A percentile compares a stretch with the other conserved stretches of the same genome.
phyloP scores from a whole-genome alignment of 2,329 filamentous ascomycete genomes.

The Alternaria arbusti region DNA sequence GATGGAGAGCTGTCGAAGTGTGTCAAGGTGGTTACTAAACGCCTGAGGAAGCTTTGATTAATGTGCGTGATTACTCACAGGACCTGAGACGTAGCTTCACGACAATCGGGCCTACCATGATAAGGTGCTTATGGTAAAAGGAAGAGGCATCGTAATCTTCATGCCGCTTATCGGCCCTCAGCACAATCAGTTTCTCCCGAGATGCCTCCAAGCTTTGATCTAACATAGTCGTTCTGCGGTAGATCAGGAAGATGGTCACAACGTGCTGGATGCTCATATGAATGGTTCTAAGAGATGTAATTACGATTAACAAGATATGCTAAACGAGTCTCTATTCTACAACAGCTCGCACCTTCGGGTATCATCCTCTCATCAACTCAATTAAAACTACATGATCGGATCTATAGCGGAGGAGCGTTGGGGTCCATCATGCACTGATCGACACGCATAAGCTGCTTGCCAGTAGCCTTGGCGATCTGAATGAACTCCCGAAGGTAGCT shows the following conservation, averaged over 20 bases:
- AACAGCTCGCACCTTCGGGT: neutral
- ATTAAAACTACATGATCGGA: neutral
- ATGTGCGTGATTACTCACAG: neutral
- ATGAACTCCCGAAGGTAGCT: slow-evolving; percentile 70
- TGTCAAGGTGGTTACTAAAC: neutral
- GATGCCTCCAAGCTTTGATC: neutral
- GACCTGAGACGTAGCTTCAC: neutral
- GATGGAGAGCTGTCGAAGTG: neutral
- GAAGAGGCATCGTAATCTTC: neutral
- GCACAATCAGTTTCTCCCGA: neutral
- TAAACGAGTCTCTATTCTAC: neutral
- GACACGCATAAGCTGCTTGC: slow-evolving; percentile 70
- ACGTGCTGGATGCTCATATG: neutral
- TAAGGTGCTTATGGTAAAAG: neutral
- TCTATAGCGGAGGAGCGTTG: slow-evolving; percentile 54
- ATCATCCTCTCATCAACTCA: neutral
- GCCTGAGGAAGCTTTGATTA: neutral
- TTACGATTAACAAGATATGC: neutral
- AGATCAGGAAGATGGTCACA: neutral
- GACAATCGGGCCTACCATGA: neutral
- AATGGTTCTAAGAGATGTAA: neutral
- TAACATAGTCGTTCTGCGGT: neutral
- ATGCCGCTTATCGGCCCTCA: neutral
- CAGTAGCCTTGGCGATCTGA: slow-evolving; percentile 66
- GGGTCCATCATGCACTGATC: slow-evolving; percentile 72